Conservation (phyloP, 352 stramenopile species). For the Aphanomyces euteiches region DNA sequence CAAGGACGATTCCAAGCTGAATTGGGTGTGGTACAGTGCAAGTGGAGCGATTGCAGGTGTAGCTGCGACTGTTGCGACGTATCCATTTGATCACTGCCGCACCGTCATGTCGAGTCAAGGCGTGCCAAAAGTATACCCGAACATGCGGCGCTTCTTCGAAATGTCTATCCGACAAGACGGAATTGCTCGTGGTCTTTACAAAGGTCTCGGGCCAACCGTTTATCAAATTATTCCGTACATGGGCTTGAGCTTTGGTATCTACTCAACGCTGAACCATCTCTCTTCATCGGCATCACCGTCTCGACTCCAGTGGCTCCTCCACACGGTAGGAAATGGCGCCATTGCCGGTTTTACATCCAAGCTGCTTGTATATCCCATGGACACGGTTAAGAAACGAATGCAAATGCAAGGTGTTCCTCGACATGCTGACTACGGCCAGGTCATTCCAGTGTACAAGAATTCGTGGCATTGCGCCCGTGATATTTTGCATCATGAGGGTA, state of each 20-base stretch:
- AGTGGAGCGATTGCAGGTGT: slow-evolving; percentile 86
- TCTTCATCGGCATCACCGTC: slow-evolving; percentile 24
- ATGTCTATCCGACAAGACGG: neutral
- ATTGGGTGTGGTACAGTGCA: slow-evolving; percentile 41
- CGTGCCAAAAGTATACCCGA: slow-evolving; percentile 75
- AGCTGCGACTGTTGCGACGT: slow-evolving; percentile 85
- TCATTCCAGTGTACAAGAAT: slow-evolving; percentile 61
- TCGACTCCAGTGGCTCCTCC: slow-evolving; percentile 39
- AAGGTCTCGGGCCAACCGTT: slow-evolving; percentile 77
- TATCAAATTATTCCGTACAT: slow-evolving; percentile 95
- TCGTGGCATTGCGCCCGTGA: slow-evolving; percentile 57
- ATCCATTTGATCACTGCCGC: slow-evolving; percentile 93
- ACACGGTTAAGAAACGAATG: slow-evolving; percentile 96
- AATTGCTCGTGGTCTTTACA: slow-evolving; percentile 79
- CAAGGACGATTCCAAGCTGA: slow-evolving; percentile 26
- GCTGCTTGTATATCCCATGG: slow-evolving; percentile 90
- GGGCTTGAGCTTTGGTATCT: slow-evolving; percentile 94
- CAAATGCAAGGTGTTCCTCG: slow-evolving; percentile 82
- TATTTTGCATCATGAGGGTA: slow-evolving; percentile 58
- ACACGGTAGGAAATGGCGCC: slow-evolving; percentile 72
- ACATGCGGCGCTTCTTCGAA: slow-evolving; percentile 62
- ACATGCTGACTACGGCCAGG: slow-evolving; percentile 48
- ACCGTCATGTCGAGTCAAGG: slow-evolving; percentile 92
- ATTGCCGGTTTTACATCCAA: slow-evolving; percentile 89
- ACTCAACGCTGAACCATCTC: slow-evolving; percentile 50